These are phyloP conservation scores for Albizia julibrissin DNA, from an alignment of 306 rosid genomes.

Conservation along the genomic window DNA sequence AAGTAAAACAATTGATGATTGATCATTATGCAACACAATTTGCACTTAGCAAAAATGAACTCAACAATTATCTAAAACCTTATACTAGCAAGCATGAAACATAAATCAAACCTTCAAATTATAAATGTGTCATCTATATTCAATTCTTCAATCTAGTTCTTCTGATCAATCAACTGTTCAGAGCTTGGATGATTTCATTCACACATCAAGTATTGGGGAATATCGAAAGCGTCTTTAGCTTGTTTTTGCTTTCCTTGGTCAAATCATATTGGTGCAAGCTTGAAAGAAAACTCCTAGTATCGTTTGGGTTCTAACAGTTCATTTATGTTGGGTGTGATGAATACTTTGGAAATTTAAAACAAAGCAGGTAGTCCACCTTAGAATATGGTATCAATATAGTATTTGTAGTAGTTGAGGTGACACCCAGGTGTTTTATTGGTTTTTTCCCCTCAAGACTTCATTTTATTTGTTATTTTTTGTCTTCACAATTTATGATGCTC, in stretches of 20 bases:
- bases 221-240: slow-evolving; percentile 83
- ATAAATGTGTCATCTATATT: slow-evolving; percentile 66
- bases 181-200: slow-evolving; percentile 85
- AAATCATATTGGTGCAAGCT: slow-evolving; percentile 47
- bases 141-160: slow-evolving; percentile 49
- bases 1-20: not conserved
- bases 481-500: not conserved
- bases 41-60: not conserved
- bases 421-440: not conserved
- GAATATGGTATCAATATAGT: not conserved
- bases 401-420: not conserved
- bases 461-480: not conserved
- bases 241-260: slow-evolving; percentile 87
- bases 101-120: too few species aligned
- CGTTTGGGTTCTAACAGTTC: slow-evolving; percentile 20
- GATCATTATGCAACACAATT: not conserved
- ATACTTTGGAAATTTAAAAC: not conserved
- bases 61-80: not conserved
- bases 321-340: not conserved
- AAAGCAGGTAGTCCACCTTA: not conserved
- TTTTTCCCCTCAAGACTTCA: not conserved
- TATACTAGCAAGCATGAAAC: too few species aligned
- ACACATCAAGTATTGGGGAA: slow-evolving; percentile 87
- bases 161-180: slow-evolving; percentile 45
- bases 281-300: slow-evolving; percentile 57